Base-by-base conservation (phyloP, 1,139 yeast species). In the Candida anutae region DNA sequence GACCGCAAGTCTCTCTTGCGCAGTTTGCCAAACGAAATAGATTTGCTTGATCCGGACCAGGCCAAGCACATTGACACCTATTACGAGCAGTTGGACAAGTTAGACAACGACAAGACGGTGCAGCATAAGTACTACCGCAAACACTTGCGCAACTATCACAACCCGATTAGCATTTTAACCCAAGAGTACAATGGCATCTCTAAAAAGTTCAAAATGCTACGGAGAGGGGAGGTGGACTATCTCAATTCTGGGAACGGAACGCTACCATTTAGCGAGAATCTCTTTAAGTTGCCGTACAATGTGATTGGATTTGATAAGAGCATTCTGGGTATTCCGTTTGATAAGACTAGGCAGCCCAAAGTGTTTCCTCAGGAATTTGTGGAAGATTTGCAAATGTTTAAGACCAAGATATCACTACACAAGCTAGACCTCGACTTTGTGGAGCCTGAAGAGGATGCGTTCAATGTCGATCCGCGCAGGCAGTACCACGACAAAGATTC, bases 241-340 rank as follows among this genome's bases (percentile, higher is more conserved):
- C 46, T 57, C 2, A 54, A 47, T 30, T 37, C 52, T 22, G 51
- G 48, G 30, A 50, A 52, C 24, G 55, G 53, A 28, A n/a, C n/a
- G n/a, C n/a, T n/a, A n/a, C n/a, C n/a, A n/a, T n/a, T n/a, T n/a
- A n/a, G n/a, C n/a, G n/a, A n/a, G n/a, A 55, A 58, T 32, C 38
- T 59, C 20, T 53, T 53, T 26, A 51, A 52, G 15, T 40, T 53
- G 29, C 61, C 64, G 4, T 63, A 64, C 39, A 63, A 64, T 39
- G 69, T 64, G 5, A 48, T 62, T 6, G 72, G 72, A 3, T 62
- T 62, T 39, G 72, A 65, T 43, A 46, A 60, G 27, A 50, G 61
- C 21, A 38, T 63, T 13, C 47, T 58, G 23, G 72, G 72, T 4
- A 44, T 62, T 21, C 72, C 71, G 1, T 41, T 65, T 26, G 48